phyloP scores from a whole-genome alignment of 306 rosid genomes.

The Gillenia trifoliata region DNA sequence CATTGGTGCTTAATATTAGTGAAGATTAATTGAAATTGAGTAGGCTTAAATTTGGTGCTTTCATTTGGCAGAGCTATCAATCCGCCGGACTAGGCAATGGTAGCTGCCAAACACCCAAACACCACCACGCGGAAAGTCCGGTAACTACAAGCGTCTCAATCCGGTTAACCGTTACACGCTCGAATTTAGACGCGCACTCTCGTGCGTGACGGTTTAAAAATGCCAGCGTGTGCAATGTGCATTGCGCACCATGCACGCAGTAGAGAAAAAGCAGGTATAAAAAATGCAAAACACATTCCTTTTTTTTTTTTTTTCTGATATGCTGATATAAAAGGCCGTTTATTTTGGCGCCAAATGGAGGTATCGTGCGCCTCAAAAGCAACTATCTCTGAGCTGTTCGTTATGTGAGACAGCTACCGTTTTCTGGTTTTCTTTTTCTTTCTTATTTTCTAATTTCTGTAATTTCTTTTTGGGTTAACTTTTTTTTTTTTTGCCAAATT shows the following conservation, averaged over 20 bases:
- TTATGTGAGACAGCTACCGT: background rate
- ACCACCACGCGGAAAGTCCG: background rate
- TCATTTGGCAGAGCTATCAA: background rate
- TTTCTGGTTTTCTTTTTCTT: background rate
- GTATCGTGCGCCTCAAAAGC: conserved; percentile 30
- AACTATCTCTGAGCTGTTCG: conserved; percentile 36
- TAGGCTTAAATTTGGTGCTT: background rate
- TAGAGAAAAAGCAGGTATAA: background rate
- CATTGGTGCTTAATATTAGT: no score
- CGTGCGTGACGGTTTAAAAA: no score
- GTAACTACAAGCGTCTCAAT: no score
- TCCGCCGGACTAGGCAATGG: background rate
- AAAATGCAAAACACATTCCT: conserved; percentile 8
- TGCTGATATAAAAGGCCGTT: background rate
- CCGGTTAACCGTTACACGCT: background rate
- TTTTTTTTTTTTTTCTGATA: no score
- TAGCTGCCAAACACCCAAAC: background rate
- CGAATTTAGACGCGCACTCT: background rate
- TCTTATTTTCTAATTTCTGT: background rate
- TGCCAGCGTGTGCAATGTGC: background rate
- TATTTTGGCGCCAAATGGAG: conserved; percentile 44
- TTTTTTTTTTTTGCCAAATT: no score
- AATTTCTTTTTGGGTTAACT: no score
- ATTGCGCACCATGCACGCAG: background rate
- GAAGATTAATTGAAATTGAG: background rate